These are phyloP conservation scores for Cicer bijugum DNA, from an alignment of 306 rosid species.

Conservation along the genomic window DNA sequence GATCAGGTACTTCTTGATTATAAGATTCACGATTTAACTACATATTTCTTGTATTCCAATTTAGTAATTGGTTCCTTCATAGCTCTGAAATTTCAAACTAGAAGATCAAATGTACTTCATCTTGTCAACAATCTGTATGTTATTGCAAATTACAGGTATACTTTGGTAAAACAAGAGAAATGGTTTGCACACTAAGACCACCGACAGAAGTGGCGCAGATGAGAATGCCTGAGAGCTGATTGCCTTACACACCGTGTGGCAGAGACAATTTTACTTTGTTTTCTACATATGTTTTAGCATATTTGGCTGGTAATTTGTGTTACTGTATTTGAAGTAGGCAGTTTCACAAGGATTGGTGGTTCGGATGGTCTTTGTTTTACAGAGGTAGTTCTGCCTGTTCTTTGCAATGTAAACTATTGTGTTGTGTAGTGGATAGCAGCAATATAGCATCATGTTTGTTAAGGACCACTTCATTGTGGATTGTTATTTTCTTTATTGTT, in stretches of 20 bases:
- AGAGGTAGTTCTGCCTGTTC: slow-evolving; percentile 41
- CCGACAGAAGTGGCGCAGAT: slow-evolving; percentile 78
- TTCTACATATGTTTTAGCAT: slow-evolving; percentile 39
- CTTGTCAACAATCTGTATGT: not conserved
- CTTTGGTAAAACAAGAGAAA: slow-evolving; percentile 97
- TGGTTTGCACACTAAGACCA: slow-evolving; percentile 97
- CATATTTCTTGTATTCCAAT: slow-evolving; percentile 11
- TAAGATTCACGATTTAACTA: slow-evolving; percentile 28
- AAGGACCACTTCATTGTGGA: not conserved
- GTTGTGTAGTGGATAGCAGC: slow-evolving; percentile 34
- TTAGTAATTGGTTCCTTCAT: slow-evolving; percentile 21
- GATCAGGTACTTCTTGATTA: slow-evolving; percentile 70
- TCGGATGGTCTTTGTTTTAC: slow-evolving; percentile 22
- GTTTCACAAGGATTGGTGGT: slow-evolving; percentile 39
- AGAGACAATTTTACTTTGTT: slow-evolving; percentile 24
- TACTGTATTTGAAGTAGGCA: slow-evolving; percentile 37
- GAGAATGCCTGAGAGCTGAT: slow-evolving; percentile 78
- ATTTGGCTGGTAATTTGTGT: slow-evolving; percentile 35
- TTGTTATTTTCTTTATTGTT: not conserved
- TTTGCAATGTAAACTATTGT: slow-evolving; percentile 39
- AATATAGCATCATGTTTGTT: slow-evolving; percentile 25
- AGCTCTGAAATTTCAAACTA: slow-evolving; percentile 13
- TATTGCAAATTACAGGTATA: slow-evolving; percentile 66
- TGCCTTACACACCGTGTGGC: slow-evolving; percentile 6
- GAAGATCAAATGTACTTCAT: not conserved